Evolutionary conservation across 2,329 filamentous ascomycete genomes (phyloP).

Genomic region (Ilyonectria destructans): DNA sequence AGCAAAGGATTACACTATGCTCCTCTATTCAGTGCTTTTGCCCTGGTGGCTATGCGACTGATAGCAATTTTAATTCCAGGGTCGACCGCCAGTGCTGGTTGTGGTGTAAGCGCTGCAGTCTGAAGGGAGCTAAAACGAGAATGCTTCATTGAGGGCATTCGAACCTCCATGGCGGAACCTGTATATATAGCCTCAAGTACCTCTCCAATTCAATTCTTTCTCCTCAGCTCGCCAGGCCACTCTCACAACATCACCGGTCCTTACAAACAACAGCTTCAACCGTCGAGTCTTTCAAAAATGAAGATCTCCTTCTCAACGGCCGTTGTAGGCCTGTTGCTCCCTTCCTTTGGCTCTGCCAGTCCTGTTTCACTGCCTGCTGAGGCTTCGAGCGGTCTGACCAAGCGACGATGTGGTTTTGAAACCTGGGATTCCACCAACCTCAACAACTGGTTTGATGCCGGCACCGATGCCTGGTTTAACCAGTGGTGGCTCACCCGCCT

Average conservation of each 20-base stretch:
- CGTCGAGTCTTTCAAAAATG: not conserved
- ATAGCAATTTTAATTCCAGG: not conserved
- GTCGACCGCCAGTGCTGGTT: not conserved
- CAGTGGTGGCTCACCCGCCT: constrained; percentile 8
- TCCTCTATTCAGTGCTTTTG: not conserved
- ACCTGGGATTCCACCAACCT: constrained; percentile 19
- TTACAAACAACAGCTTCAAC: not conserved
- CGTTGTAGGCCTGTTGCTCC: constrained; percentile 3
- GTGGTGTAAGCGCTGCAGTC: not conserved
- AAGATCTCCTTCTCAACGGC: constrained; percentile 8
- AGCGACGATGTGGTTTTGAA: constrained; percentile 12
- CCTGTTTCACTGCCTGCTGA: not conserved
- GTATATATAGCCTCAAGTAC: not conserved
- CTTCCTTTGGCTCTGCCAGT: not conserved
- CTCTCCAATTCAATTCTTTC: not conserved
- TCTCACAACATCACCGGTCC: not conserved
- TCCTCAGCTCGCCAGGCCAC: not conserved
- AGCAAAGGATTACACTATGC: not conserved
- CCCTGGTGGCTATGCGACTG: not conserved
- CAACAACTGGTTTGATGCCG: constrained; percentile 17
- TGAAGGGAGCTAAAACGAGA: not conserved
- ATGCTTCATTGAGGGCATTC: not conserved
- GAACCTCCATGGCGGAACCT: not conserved
- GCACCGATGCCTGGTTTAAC: constrained; percentile 15
- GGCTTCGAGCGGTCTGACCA: not conserved